Percentiles rank a stretch among this genome's conserved stretches.
These are phyloP conservation scores for Dictyostelium purpureum DNA, from an alignment of 78 protist genomes.

Conservation along the genomic window DNA sequence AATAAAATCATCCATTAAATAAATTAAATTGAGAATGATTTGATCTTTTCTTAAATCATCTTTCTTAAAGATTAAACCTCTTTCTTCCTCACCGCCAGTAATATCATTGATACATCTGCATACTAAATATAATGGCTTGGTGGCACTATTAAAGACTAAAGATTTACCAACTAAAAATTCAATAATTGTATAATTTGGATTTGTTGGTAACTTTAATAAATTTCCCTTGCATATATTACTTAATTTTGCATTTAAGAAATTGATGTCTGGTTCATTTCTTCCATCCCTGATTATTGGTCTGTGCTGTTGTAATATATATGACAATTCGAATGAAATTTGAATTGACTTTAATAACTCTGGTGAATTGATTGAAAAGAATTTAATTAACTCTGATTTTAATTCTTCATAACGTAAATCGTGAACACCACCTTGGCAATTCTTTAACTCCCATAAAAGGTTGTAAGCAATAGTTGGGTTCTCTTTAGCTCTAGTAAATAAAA, in stretches of 20 bases:
- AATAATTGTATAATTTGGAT: conserved; percentile 21
- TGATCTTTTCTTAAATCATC: conserved; percentile 56
- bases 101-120: background rate
- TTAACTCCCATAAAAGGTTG: conserved; percentile 51
- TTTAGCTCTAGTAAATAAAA: conserved; percentile 8
- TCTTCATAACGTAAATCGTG: conserved; percentile 28
- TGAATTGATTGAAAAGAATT: background rate
- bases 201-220: conserved; percentile 9
- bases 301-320: conserved; percentile 12
- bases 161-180: background rate
- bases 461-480: conserved; percentile 1
- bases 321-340: conserved; percentile 6
- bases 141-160: conserved; percentile 4
- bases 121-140: conserved; percentile 19
- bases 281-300: background rate
- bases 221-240: background rate
- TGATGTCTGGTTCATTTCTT: background rate
- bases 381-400: conserved; percentile 7
- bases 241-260: background rate
- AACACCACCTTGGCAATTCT: conserved; percentile 27
- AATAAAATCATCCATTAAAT: conserved; percentile 84
- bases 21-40: conserved; percentile 91
- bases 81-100: background rate
- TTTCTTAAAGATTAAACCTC: conserved; percentile 62
- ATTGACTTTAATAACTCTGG: background rate